Evolutionary conservation across 192 early-diverging fungal species (phyloP).

Genomic region (Entomortierella parvispora): DNA sequence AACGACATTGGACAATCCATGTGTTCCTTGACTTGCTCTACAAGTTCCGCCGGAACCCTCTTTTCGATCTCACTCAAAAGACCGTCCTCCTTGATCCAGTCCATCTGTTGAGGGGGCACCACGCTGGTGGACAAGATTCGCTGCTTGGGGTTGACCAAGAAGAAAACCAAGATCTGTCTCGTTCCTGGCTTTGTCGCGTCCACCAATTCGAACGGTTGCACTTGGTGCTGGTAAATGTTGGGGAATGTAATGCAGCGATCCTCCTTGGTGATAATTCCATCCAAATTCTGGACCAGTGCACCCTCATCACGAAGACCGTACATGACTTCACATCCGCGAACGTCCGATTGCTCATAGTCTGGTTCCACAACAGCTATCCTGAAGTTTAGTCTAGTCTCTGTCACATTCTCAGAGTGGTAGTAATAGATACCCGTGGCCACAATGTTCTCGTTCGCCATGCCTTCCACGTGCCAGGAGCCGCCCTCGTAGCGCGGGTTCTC

Average conservation of each 20-base stretch:
- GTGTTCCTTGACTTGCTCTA: too few species aligned
- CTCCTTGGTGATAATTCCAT: slow-evolving; percentile 53
- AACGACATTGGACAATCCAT: too few species aligned
- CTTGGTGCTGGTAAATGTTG: slow-evolving; percentile 77
- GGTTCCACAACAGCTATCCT: slow-evolving; percentile 55
- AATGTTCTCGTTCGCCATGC: slow-evolving; percentile 75
- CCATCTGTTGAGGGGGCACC: slow-evolving; percentile 74
- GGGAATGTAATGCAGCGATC: slow-evolving; percentile 77
- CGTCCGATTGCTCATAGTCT: slow-evolving; percentile 44
- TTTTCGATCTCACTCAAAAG: too few species aligned
- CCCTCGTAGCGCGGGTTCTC: slow-evolving; percentile 68
- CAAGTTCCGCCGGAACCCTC: too few species aligned
- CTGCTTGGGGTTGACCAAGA: slow-evolving; percentile 72
- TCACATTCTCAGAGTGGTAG: slow-evolving; percentile 77
- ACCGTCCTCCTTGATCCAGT: slow-evolving; percentile 3
- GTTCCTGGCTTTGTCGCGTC: slow-evolving; percentile 61
- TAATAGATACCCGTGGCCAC: slow-evolving; percentile 80
- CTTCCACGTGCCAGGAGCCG: slow-evolving; percentile 76
- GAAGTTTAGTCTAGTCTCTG: slow-evolving; percentile 63
- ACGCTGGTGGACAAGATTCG: slow-evolving; percentile 63
- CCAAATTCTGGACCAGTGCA: slow-evolving; percentile 55
- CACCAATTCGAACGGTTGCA: slow-evolving; percentile 67
- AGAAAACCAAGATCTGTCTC: slow-evolving; percentile 76
- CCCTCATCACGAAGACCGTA: slow-evolving; percentile 54
- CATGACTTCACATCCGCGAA: slow-evolving; percentile 26